Conservation (phyloP, 768 basidiomycete species). For the Suillus fuscotomentosus region DNA sequence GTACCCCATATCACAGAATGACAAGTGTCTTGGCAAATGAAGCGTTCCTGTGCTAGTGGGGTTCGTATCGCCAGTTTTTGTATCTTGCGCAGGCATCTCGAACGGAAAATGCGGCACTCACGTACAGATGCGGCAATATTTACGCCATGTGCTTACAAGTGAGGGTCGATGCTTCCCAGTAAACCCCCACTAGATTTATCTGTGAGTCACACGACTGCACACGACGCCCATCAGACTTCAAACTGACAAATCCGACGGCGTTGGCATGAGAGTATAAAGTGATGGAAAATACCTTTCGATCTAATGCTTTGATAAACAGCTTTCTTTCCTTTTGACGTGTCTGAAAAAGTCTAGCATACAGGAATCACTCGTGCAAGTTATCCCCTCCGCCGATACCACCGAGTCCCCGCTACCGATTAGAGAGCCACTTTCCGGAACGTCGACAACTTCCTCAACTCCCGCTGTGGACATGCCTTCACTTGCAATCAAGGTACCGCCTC, state of each 20-base stretch:
- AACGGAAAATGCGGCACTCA: not conserved
- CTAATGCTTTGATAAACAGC: not conserved
- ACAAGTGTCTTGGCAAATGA: not conserved
- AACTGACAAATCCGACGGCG: not conserved
- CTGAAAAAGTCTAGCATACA: not conserved
- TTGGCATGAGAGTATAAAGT: slow-evolving; percentile 4
- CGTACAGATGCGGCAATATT: not conserved
- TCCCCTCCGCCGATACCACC: not conserved
- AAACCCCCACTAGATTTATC: not conserved
- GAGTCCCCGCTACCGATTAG: not conserved
- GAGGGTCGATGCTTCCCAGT: not conserved
- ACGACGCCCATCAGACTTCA: not conserved
- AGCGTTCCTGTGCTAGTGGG: not conserved
- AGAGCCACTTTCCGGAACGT: not conserved
- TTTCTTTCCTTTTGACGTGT: not conserved
- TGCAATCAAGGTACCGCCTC: not conserved
- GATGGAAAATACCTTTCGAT: not conserved
- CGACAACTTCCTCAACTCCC: not conserved
- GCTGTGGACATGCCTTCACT: not conserved
- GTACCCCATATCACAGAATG: not conserved
- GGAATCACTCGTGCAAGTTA: not conserved
- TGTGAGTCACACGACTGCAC: not conserved
- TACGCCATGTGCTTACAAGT: not conserved
- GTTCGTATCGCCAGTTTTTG: not conserved
- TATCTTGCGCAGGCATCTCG: not conserved